Percentiles rank a stretch among this genome's conserved stretches.
These are phyloP conservation scores for Saccharomycopsis capsularis DNA, from an alignment of 805 yeast species.

Conservation along the genomic window DNA sequence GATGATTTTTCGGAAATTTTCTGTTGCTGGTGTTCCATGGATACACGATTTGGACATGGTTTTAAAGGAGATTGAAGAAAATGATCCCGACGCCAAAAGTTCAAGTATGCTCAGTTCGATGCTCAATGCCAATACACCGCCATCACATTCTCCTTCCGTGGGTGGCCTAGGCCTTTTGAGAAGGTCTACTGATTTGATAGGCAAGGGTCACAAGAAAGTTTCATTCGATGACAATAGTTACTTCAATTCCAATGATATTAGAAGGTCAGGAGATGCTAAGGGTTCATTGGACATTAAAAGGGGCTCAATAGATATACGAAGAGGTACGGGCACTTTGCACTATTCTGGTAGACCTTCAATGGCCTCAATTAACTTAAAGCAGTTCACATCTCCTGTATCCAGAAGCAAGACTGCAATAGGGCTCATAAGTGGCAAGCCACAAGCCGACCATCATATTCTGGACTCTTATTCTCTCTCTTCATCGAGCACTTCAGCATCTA, in stretches of 20 bases:
- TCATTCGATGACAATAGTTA: neutral
- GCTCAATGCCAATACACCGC: neutral
- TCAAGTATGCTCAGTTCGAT: neutral
- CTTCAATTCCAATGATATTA: neutral
- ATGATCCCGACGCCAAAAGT: slow-evolving; percentile 11
- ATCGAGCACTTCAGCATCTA: neutral
- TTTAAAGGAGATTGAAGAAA: slow-evolving; percentile 26
- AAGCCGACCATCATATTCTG: too few species aligned
- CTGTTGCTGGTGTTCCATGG: slow-evolving; percentile 88
- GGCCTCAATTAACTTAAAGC: slow-evolving; percentile 34
- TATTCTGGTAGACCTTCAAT: slow-evolving; percentile 53
- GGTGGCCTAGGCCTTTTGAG: neutral
- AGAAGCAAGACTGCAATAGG: too few species aligned
- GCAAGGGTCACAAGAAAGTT: too few species aligned
- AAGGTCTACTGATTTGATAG: neutral
- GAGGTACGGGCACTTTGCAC: slow-evolving; percentile 32
- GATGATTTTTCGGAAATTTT: slow-evolving; percentile 86
- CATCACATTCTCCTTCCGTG: too few species aligned
- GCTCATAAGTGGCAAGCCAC: neutral
- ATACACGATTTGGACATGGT: slow-evolving; percentile 61
- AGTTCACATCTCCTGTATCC: neutral
- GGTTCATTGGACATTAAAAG: slow-evolving; percentile 32
- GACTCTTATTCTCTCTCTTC: too few species aligned
- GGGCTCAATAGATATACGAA: slow-evolving; percentile 35
- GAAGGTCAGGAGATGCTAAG: neutral